Evolutionary conservation across 192 early-diverging fungal genomes (phyloP).

Genomic region (Mortierella antarctica): DNA sequence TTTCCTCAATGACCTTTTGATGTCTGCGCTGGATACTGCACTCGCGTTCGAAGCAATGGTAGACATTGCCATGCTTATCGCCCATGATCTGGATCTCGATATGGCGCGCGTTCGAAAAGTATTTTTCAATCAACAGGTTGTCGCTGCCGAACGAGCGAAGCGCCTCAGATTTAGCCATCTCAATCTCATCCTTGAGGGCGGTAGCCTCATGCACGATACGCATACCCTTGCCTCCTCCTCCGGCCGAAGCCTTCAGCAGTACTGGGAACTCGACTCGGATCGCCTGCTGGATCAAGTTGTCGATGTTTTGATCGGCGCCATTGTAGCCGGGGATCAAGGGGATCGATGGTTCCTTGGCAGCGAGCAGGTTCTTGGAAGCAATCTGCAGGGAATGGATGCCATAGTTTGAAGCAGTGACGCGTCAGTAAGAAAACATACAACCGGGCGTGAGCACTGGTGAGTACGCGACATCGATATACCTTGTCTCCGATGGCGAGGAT

Average conservation of each 20-base stretch:
- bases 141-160: slow-evolving; percentile 67
- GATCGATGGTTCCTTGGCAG: slow-evolving; percentile 63
- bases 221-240: slow-evolving; percentile 78
- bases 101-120: slow-evolving; percentile 65
- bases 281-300: slow-evolving; percentile 61
- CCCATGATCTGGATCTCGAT: slow-evolving; percentile 72
- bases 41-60: slow-evolving; percentile 69
- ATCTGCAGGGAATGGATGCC: slow-evolving; percentile 24
- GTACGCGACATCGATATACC: slow-evolving; percentile 9
- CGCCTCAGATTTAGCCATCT: slow-evolving; percentile 65
- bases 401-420: neutral
- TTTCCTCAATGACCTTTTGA: slow-evolving; percentile 75
- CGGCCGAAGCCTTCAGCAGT: slow-evolving; percentile 70
- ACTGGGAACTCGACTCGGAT: slow-evolving; percentile 67
- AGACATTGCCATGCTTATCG: slow-evolving; percentile 66
- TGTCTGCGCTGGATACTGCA: slow-evolving; percentile 74
- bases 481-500: slow-evolving; percentile 73
- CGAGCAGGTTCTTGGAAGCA: slow-evolving; percentile 66
- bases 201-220: slow-evolving; percentile 63
- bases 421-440: neutral
- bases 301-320: slow-evolving; percentile 65
- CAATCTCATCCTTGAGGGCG: slow-evolving; percentile 63
- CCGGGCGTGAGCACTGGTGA: neutral
- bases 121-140: slow-evolving; percentile 69
- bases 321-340: slow-evolving; percentile 76